Evolutionary conservation across 2,329 filamentous ascomycete species (phyloP), one percentile per base, ranked within the genome.

Genomic region (Penicillium crustosum): DNA sequence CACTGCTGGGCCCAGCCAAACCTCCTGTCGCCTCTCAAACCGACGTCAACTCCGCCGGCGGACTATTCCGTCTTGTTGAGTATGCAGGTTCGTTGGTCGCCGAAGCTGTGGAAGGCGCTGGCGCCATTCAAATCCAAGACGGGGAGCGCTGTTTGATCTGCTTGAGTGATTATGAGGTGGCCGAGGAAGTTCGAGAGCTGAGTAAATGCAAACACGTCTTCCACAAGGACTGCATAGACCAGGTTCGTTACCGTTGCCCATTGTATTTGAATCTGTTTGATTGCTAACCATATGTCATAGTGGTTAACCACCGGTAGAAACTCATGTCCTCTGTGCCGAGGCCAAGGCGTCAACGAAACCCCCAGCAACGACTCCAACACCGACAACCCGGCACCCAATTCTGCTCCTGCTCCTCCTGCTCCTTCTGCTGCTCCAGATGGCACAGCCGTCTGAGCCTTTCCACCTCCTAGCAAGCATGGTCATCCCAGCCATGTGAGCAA

Each of bases 221-320:
- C 73, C 86, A 89, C 73, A 82, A 81, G 62, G 82, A 87, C 64
- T 89, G 86, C 71, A 89, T 89, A 70, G 86, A 89, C 70, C 83
- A 88, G 80, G 86, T 87, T 77, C 67, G 80, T 67, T 68, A 39
- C 8, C 8, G n/a, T 25, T 29, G 39, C 13, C 10, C n/a, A 17
- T 53, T 67, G 44, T 53, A 21, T 50, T 38, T 19, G 51, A 10
- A 53, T 54, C 12, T 38, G 9, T 33, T 54, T 10, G 19, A 57
- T 61, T 45, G 23, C 73, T 80, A 61, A 80, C 62, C 47, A 44
- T 39, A 12, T 45, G 35, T 45, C 38, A 36, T 48, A 89, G 85
- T 89, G 86, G 86, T 77, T 89, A 47, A 89, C 85, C 19, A 88
- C 86, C 7, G 73, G 73, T 44, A 72, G 73, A 51, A 75, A 75